Evolutionary conservation across 1,284 basidiomycete genomes (phyloP), one percentile per base, ranked within the genome.

Genomic region (Xerocomus nothofagi): DNA sequence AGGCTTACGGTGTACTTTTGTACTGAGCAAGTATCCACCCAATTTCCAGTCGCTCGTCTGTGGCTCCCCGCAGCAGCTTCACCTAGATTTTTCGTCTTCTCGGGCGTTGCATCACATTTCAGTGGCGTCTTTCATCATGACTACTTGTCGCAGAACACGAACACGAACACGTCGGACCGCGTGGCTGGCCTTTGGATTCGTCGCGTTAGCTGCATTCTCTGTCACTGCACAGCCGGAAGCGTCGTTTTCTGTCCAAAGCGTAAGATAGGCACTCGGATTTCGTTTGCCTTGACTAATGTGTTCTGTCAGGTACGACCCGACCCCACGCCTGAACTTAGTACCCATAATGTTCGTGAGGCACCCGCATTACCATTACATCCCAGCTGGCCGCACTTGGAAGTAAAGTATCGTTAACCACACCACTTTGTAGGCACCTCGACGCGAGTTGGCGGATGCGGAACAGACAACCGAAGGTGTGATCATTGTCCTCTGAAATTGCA

Each of bases 101-200:
- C 23, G 6, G 32, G 27, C 12, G n/a, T 34, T 23, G 2, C 9
- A 14, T 32, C 3, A 17, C 36, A 32, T 26, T 37, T 29, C 32
- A 23, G 26, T 15, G 3, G 27, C 6, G 31, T 40, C 17, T 15
- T 44, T 18, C 15, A 29, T 9, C 26, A 69, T 65, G 63, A 18
- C 51, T 38, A 23, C 31, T 37, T 50, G 63, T 56, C 53, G 43
- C 20, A 47, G 55, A 50, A 53, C 55, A 39, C 57, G 53, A 50
- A 53, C 55, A 39, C 57, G 53, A 31, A 57, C 53, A 51, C 62
- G 76, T 58, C 91, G 88, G 56, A 81, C 80, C 49, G 80, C 73
- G 33, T 84, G 80, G 79, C 64, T 84, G 33, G 78, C 78, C 38
- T 80, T 81, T 63, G 78, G 75, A 41, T 69, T 84, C 50, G 66